Conservation (phyloP, 1,139 yeast genomes). For the Arxiozyma heterogenica region DNA sequence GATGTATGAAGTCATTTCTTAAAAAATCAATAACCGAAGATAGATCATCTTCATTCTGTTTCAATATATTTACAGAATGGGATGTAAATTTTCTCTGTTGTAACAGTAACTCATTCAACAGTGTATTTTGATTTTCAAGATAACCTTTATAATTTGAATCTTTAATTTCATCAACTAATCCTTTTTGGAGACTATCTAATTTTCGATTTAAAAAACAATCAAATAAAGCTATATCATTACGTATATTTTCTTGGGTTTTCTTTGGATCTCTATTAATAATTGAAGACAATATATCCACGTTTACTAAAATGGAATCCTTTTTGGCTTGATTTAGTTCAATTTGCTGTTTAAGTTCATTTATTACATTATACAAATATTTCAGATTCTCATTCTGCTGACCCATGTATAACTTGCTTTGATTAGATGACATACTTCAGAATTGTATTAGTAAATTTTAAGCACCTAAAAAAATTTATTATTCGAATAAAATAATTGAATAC, state of each 20-base stretch:
- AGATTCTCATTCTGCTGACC: slow-evolving; percentile 1
- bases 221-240: not conserved
- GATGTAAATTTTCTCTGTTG: not conserved
- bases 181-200: not conserved
- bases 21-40: not conserved
- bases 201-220: not conserved
- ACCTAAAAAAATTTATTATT: not conserved
- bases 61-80: not conserved
- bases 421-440: not conserved
- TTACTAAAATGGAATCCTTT: not conserved
- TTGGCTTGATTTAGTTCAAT: not conserved
- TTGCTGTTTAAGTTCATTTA: not conserved
- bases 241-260: not conserved
- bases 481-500: not conserved
- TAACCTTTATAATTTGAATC: not conserved
- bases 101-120: not conserved
- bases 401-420: not conserved
- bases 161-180: not conserved
- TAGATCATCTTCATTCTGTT: not conserved
- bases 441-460: not conserved
- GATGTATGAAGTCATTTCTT: not conserved
- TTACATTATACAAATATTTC: not conserved
- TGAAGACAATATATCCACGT: not conserved
- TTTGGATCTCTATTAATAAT: not conserved
- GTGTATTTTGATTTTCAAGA: not conserved